These are phyloP conservation scores for Echria macrotheca DNA, from an alignment of 495 filamentous ascomycete species.

Conservation along the genomic window DNA sequence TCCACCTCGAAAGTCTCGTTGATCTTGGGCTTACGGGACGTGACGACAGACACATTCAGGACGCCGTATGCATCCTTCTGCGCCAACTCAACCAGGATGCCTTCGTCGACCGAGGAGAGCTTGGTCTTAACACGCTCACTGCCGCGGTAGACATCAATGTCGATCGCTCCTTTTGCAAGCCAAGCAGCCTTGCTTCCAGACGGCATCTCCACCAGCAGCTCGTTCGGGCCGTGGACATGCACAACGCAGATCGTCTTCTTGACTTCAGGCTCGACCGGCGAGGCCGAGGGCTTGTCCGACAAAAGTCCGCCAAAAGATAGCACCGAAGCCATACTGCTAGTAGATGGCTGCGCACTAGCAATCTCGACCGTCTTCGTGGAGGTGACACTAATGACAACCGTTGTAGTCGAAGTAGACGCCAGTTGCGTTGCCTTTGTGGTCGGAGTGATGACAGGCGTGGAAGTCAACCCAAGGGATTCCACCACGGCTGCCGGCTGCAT, in stretches of 20 bases:
- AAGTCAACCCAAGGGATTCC: conserved; percentile 17
- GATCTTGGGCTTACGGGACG: conserved; percentile 38
- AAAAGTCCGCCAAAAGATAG: conserved; percentile 33
- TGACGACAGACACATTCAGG: conserved; percentile 40
- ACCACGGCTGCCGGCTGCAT: not conserved
- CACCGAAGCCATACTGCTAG: conserved; percentile 34
- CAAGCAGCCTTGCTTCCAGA: conserved; percentile 32
- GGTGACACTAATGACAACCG: conserved; percentile 33
- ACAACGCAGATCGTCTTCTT: conserved; percentile 35
- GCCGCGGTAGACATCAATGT: conserved; percentile 40
- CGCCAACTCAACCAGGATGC: conserved; percentile 38
- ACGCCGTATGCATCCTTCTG: conserved; percentile 37
- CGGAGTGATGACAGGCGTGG: not conserved
- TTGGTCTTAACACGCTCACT: conserved; percentile 34
- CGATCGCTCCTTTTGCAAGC: conserved; percentile 37
- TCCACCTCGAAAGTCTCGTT: conserved; percentile 42
- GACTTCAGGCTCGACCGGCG: conserved; percentile 13
- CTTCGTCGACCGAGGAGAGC: conserved; percentile 38
- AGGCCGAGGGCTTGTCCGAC: conserved; percentile 32
- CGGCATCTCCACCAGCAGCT: conserved; percentile 38
- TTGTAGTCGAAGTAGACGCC: conserved; percentile 30
- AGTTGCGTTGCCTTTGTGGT: conserved; percentile 10
- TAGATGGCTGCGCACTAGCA: conserved; percentile 31
- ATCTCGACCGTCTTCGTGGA: conserved; percentile 31
- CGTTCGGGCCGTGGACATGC: conserved; percentile 28